phyloP scores from a whole-genome alignment of 345 rosid species.

The Citrus trifoliata region DNA sequence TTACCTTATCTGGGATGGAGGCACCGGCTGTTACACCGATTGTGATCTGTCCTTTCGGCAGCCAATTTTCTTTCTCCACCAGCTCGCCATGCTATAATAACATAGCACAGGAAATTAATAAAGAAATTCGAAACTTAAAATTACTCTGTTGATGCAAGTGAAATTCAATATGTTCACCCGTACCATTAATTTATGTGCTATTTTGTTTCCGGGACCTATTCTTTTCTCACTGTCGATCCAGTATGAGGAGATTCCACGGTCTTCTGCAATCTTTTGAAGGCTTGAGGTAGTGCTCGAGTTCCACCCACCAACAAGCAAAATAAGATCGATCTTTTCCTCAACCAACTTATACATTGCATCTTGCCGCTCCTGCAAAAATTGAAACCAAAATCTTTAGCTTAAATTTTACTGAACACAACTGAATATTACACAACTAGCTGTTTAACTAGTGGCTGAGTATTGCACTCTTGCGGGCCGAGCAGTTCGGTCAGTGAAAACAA shows the following conservation, averaged over 20 bases:
- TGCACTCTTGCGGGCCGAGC: not conserved
- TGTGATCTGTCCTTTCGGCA: conserved; percentile 82
- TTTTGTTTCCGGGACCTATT: conserved; percentile 88
- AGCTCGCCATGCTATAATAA: conserved; percentile 74
- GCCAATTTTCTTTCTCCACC: conserved; percentile 86
- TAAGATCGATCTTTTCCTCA: conserved; percentile 79
- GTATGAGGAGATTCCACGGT: conserved; percentile 77
- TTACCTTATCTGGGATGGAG: conserved; percentile 97
- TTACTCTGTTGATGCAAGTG: not conserved
- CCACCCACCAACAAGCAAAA: conserved; percentile 94
- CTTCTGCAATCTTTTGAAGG: conserved; percentile 91
- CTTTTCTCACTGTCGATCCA: conserved; percentile 86
- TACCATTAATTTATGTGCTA: conserved; percentile 78
- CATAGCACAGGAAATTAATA: not conserved
- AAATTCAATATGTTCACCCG: conserved; percentile 19
- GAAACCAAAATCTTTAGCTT: not conserved
- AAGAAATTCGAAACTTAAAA: not conserved
- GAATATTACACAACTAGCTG: not conserved
- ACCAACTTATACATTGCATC: conserved; percentile 92
- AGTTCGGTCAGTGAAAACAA: not conserved
- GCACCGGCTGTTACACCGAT: conserved; percentile 95
- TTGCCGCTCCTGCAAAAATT: conserved; percentile 73
- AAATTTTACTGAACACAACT: not conserved
- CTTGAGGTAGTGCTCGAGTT: conserved; percentile 96
- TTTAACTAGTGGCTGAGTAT: not conserved